A percentile compares a stretch with the other conserved stretches of the same genome.
phyloP scores from a whole-genome alignment of 2,329 filamentous ascomycete species.

The Botrytis galanthina region DNA sequence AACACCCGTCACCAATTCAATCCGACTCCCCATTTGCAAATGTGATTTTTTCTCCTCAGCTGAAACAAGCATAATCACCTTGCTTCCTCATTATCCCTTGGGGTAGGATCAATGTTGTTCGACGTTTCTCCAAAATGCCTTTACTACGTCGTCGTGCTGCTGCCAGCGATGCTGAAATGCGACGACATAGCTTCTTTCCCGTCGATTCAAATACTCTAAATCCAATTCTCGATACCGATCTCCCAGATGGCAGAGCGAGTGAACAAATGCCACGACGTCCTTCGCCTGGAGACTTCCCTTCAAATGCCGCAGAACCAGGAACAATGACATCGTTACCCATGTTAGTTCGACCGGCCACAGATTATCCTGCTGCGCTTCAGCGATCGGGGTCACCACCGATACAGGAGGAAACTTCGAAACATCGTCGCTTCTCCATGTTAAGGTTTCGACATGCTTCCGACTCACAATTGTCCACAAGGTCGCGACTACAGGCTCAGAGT shows the following conservation, averaged over 20 bases:
- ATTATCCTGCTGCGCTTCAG: conserved; percentile 24
- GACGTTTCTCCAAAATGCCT: conserved; percentile 30
- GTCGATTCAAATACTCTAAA: conserved; percentile 26
- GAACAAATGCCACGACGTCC: conserved; percentile 38
- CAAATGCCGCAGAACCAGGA: conserved; percentile 24
- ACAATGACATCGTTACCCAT: conserved; percentile 22
- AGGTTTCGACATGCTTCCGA: conserved; percentile 91
- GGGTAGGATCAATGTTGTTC: conserved; percentile 21
- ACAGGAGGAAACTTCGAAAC: conserved; percentile 55
- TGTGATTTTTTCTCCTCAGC: conserved; percentile 7
- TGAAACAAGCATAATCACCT: neutral
- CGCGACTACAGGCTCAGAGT: conserved; percentile 61
- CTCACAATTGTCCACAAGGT: conserved; percentile 75
- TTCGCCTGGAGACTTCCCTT: conserved; percentile 32
- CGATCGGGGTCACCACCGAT: conserved; percentile 44
- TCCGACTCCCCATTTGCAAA: conserved; percentile 7
- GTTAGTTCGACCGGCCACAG: conserved; percentile 25
- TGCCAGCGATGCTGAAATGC: conserved; percentile 34
- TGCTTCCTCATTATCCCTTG: neutral
- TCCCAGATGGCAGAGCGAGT: conserved; percentile 35
- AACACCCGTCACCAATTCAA: neutral
- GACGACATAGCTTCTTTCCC: conserved; percentile 37
- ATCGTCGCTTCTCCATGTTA: conserved; percentile 67
- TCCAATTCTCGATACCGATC: conserved; percentile 20
- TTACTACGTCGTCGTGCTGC: conserved; percentile 36